Percentiles rank a stretch among this genome's conserved stretches.
These are phyloP conservation scores for Stephanodiscus triporus DNA, from an alignment of 108 stramenopile species.

Conservation along the genomic window DNA sequence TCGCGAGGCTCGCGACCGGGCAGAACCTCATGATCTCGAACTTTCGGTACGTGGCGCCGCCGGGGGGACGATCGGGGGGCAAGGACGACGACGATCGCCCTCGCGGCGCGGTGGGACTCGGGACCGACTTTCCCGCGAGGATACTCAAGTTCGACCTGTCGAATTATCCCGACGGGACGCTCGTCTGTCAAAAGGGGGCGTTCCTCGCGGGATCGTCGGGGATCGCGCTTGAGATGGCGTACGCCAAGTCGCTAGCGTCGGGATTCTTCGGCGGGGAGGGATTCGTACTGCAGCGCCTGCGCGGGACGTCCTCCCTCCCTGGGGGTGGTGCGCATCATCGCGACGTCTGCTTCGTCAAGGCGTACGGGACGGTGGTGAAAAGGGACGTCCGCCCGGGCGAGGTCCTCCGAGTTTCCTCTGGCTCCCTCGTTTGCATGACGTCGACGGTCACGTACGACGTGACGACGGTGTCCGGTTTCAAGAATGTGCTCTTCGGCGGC, in stretches of 20 bases:
- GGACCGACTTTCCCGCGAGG: constrained; percentile 91
- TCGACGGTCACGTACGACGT: constrained; percentile 83
- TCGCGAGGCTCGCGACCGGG: constrained; percentile 86
- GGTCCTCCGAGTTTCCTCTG: constrained; percentile 80
- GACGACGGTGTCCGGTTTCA: constrained; percentile 81
- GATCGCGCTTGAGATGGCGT: constrained; percentile 87
- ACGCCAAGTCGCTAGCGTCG: constrained; percentile 71
- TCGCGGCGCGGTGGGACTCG: constrained; percentile 83
- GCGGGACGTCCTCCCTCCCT: constrained; percentile 10
- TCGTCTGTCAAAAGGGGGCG: constrained; percentile 93
- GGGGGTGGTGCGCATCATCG: not conserved
- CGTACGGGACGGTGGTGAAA: constrained; percentile 85
- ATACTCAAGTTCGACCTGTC: constrained; percentile 79
- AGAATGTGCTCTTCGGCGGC: constrained; percentile 91
- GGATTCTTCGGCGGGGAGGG: constrained; percentile 96
- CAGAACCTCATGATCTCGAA: constrained; percentile 92
- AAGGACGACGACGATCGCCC: too few relatives aligned
- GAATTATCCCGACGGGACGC: constrained; percentile 74
- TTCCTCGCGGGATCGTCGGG: constrained; percentile 82
- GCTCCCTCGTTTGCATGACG: constrained; percentile 86
- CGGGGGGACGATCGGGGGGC: too few relatives aligned
- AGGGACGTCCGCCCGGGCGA: constrained; percentile 75
- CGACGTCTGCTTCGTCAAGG: constrained; percentile 90
- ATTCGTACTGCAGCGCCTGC: constrained; percentile 87
- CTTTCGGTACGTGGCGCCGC: too few relatives aligned